Percentiles rank a stretch among this genome's conserved stretches.
Conservation (phyloP, 2,329 filamentous ascomycete genomes). For the Cryphonectria naterciae region DNA sequence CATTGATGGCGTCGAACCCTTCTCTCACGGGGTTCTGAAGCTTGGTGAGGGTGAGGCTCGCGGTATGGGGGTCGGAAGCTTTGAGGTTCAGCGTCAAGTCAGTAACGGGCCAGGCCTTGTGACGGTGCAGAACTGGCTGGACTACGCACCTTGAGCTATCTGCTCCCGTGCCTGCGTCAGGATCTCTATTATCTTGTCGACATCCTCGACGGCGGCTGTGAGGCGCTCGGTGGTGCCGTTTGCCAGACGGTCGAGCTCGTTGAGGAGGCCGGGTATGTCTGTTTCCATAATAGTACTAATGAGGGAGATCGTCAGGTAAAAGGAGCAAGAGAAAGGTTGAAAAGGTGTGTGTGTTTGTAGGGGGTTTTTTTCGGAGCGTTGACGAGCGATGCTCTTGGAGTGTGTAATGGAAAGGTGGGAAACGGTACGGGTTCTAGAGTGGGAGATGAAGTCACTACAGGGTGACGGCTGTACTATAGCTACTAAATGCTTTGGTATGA, state of each 20-base stretch:
- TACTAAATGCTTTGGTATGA: background rate
- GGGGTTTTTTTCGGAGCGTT: background rate
- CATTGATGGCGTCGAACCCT: slow-evolving; percentile 78
- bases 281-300: slow-evolving; percentile 33
- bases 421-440: background rate
- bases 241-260: slow-evolving; percentile 74
- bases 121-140: slow-evolving; percentile 5
- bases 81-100: slow-evolving; percentile 10
- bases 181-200: slow-evolving; percentile 80
- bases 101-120: slow-evolving; percentile 18
- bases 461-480: background rate
- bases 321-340: background rate
- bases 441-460: background rate
- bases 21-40: slow-evolving; percentile 85
- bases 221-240: slow-evolving; percentile 64
- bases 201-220: slow-evolving; percentile 73
- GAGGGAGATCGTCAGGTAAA: background rate
- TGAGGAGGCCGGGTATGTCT: slow-evolving; percentile 61
- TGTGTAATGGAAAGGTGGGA: background rate
- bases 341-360: background rate
- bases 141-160: slow-evolving; percentile 66
- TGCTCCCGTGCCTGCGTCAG: slow-evolving; percentile 74
- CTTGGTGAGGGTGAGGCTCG: slow-evolving; percentile 76
- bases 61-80: slow-evolving; percentile 67
- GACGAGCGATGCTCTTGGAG: background rate